Conservation (phyloP, 495 filamentous ascomycete genomes). For the Xylaria cubensis region DNA sequence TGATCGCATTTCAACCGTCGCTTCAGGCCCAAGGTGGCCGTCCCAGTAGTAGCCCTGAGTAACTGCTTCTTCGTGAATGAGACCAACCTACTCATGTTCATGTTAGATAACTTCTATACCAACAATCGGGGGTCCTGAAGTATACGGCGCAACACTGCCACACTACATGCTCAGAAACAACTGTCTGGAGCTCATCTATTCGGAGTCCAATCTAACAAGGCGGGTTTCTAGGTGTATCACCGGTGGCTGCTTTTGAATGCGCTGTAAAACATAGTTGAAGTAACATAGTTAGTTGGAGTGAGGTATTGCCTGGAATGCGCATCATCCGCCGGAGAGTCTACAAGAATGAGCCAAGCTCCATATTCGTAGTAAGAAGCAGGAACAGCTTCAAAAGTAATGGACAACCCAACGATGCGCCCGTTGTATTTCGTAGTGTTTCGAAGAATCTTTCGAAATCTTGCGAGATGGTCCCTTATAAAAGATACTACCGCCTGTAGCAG, state of each 20-base stretch:
- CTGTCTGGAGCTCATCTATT: neutral
- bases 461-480: neutral
- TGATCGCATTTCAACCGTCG: neutral
- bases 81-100: neutral
- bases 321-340: slow-evolving; percentile 1
- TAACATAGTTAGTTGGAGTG: neutral
- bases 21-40: neutral
- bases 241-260: neutral
- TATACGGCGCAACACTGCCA: neutral
- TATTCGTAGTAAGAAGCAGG: neutral
- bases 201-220: neutral
- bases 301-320: neutral
- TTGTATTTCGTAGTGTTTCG: neutral
- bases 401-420: neutral
- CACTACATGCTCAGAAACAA: neutral
- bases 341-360: neutral
- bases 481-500: neutral
- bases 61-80: too few relatives aligned
- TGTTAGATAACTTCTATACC: neutral
- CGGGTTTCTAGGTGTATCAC: neutral
- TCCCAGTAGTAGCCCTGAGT: too few relatives aligned
- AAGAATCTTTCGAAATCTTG: neutral
- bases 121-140: neutral
- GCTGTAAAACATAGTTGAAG: neutral
- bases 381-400: neutral